phyloP scores from a whole-genome alignment of 768 basidiomycete species.

The Calocybe gangraenosa region DNA sequence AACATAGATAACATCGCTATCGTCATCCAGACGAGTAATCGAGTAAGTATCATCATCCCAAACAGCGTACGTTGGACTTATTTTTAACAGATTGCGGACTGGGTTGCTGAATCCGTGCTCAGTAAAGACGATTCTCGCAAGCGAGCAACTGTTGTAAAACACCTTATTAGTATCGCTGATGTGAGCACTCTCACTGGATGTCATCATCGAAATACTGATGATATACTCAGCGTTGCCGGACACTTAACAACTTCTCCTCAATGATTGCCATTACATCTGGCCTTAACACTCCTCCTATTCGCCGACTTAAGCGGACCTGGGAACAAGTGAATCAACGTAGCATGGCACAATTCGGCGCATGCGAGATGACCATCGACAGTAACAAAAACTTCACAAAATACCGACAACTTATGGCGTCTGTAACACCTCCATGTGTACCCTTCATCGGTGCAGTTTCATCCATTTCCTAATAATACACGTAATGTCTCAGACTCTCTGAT shows the following conservation, averaged over 20 bases:
- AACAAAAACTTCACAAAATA: slow-evolving; percentile 95
- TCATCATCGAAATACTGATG: background rate
- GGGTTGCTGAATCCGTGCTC: slow-evolving; percentile 87
- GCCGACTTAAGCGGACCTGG: slow-evolving; percentile 90
- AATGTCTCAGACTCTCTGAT: background rate
- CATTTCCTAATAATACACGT: too few relatives aligned
- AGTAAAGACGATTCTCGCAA: slow-evolving; percentile 77
- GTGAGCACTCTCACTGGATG: slow-evolving; percentile 41
- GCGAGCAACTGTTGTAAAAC: slow-evolving; percentile 79
- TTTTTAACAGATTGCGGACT: slow-evolving; percentile 72
- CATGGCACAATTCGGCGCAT: slow-evolving; percentile 67
- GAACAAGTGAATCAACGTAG: slow-evolving; percentile 78
- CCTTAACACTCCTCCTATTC: slow-evolving; percentile 89
- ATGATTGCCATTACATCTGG: slow-evolving; percentile 96
- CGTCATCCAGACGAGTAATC: slow-evolving; percentile 86
- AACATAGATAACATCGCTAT: slow-evolving; percentile 79
- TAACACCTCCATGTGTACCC: slow-evolving; percentile 92
- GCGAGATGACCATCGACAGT: slow-evolving; percentile 89
- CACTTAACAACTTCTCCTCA: slow-evolving; percentile 91
- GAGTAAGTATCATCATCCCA: slow-evolving; percentile 39
- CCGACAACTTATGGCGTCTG: slow-evolving; percentile 73
- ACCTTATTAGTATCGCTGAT: slow-evolving; percentile 89
- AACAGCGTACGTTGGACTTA: background rate
- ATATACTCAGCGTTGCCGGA: slow-evolving; percentile 70
- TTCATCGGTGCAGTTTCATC: slow-evolving; percentile 68